phyloP scores from a whole-genome alignment of 257 asterid genomes.

The Datura wrightii region DNA sequence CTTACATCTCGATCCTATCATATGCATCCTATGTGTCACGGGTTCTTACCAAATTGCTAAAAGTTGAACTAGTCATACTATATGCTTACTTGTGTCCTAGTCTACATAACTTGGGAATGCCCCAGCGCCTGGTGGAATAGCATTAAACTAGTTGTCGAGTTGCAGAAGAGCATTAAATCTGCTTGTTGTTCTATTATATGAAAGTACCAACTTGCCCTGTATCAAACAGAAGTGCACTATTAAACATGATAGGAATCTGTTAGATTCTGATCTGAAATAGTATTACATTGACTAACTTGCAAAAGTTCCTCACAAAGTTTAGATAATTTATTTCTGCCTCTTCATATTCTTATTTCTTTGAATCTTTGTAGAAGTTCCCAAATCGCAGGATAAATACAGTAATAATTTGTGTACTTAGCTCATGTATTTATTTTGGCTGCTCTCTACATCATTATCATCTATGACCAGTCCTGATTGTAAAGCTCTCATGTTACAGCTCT shows the following conservation, averaged over 20 bases:
- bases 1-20: not conserved
- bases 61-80: not conserved
- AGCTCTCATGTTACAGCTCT: conserved; percentile 41
- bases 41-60: not conserved
- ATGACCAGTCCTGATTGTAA: not conserved
- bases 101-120: not conserved
- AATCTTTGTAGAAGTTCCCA: not conserved
- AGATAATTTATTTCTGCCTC: not conserved
- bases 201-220: not conserved
- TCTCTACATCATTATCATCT: conserved; percentile 10
- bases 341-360: not conserved
- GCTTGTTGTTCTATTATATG: not conserved
- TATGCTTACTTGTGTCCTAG: not conserved
- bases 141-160: not conserved
- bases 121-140: not conserved
- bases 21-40: not conserved
- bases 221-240: not conserved
- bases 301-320: not conserved
- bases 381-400: not conserved
- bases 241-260: not conserved
- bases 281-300: not conserved
- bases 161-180: not conserved
- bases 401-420: conserved; percentile 3
- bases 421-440: not conserved
- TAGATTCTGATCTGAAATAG: not conserved